phyloP scores from a whole-genome alignment of 208 protist species.

The Trypanosoma melophagium region DNA sequence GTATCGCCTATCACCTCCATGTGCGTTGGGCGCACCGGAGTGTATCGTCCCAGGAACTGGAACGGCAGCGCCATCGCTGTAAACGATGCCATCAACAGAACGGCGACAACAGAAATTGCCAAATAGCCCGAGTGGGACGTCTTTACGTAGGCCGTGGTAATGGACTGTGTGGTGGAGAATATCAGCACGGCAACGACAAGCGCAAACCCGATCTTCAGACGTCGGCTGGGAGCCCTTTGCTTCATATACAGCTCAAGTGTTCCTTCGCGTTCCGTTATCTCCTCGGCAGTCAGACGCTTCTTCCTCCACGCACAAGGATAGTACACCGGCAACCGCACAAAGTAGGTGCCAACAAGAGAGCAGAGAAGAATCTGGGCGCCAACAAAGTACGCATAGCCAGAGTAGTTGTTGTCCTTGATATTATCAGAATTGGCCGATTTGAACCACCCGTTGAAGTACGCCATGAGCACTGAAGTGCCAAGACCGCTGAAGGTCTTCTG shows the following conservation, averaged over 20 bases:
- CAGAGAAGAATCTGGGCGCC: slow-evolving; percentile 39
- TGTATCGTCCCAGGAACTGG: slow-evolving; percentile 62
- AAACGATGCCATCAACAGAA: slow-evolving; percentile 55
- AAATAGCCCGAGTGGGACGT: slow-evolving; percentile 35
- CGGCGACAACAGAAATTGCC: slow-evolving; percentile 43
- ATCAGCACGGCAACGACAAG: slow-evolving; percentile 46
- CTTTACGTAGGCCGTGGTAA: slow-evolving; percentile 48
- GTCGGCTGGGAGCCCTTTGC: slow-evolving; percentile 43
- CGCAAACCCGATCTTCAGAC: slow-evolving; percentile 53
- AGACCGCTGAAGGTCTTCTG: slow-evolving; percentile 82
- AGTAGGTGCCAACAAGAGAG: slow-evolving; percentile 34
- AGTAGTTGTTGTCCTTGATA: slow-evolving; percentile 44
- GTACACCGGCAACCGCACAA: slow-evolving; percentile 71
- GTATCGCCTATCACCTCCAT: slow-evolving; percentile 42
- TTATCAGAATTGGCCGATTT: slow-evolving; percentile 22
- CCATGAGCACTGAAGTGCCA: slow-evolving; percentile 73
- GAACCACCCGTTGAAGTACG: slow-evolving; percentile 83
- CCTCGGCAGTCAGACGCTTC: slow-evolving; percentile 40
- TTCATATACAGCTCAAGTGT: slow-evolving; percentile 47
- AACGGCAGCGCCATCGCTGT: slow-evolving; percentile 62
- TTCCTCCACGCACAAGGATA: slow-evolving; percentile 42
- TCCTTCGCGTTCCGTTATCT: slow-evolving; percentile 40
- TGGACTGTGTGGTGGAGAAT: slow-evolving; percentile 55
- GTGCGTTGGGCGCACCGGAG: slow-evolving; percentile 34
- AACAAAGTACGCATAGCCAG: slow-evolving; percentile 67